A percentile compares a stretch with the other conserved stretches of the same genome.
Conservation (phyloP, 305 asterid species). For the Petunia hybrid region DNA sequence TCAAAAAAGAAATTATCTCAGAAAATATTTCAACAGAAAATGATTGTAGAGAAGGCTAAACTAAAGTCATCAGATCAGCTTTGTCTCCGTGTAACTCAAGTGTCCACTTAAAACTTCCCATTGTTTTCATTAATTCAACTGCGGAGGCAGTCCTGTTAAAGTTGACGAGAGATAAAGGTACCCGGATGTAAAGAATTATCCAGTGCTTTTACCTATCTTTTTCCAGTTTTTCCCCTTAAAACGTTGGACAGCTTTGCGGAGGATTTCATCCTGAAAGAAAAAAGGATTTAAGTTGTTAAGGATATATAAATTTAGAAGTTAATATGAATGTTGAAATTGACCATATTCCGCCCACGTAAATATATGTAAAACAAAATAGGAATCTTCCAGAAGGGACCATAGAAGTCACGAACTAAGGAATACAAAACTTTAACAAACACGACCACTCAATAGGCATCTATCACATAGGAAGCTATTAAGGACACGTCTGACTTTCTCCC, state of each 20-base stretch:
- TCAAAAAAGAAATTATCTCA: neutral
- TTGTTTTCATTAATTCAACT: neutral
- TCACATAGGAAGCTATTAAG: neutral
- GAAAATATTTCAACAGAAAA: slow-evolving; percentile 1
- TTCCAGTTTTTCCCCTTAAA: slow-evolving; percentile 99
- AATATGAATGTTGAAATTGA: slow-evolving; percentile 3
- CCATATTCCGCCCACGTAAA: neutral
- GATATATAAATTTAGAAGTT: neutral
- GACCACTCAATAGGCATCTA: slow-evolving; percentile 4
- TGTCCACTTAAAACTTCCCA: slow-evolving; percentile 8
- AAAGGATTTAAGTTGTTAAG: slow-evolving; percentile 34
- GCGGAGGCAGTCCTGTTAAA: neutral
- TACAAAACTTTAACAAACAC: neutral
- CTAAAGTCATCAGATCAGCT: neutral
- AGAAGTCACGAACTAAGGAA: neutral
- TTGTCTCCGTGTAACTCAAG: neutral
- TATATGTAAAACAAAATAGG: neutral
- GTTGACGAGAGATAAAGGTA: neutral
- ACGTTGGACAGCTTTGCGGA: slow-evolving; percentile 90
- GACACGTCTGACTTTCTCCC: neutral
- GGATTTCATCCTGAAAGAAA: slow-evolving; percentile 79
- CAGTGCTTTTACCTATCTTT: slow-evolving; percentile 71
- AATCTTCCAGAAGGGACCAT: neutral
- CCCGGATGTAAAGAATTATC: too few relatives aligned
- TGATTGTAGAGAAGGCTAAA: slow-evolving; percentile 7